phyloP scores from a whole-genome alignment of 176 grass and related monocot genomes.

The Lolium multiflorum region DNA sequence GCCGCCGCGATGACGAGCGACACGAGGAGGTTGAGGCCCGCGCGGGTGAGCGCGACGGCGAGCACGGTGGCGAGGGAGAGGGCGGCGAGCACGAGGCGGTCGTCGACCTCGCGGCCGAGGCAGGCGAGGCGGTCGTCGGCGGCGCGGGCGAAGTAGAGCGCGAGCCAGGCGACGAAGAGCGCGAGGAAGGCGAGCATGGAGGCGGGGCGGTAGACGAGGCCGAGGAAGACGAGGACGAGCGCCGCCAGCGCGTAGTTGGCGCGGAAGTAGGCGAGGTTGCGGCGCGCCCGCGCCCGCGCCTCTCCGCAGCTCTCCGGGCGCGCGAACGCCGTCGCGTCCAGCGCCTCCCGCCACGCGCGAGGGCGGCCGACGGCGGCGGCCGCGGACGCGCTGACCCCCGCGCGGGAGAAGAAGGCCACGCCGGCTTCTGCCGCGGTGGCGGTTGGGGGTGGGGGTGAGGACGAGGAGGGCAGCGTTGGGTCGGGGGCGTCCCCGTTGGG shows the following conservation, averaged over 20 bases:
- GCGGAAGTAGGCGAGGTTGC: slow-evolving; percentile 92
- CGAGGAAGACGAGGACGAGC: slow-evolving; percentile 64
- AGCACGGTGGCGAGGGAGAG: slow-evolving; percentile 70
- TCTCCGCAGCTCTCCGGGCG: slow-evolving; percentile 74
- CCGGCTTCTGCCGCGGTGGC: slow-evolving; percentile 48
- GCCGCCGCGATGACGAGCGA: slow-evolving; percentile 55
- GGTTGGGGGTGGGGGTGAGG: not conserved
- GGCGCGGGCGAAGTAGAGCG: slow-evolving; percentile 75
- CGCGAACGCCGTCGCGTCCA: slow-evolving; percentile 66
- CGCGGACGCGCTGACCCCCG: slow-evolving; percentile 51
- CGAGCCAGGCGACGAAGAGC: slow-evolving; percentile 74
- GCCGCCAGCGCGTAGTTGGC: slow-evolving; percentile 78
- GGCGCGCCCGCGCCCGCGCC: slow-evolving; percentile 62
- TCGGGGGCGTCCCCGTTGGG: not conserved
- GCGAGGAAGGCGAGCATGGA: slow-evolving; percentile 79
- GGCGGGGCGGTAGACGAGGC: slow-evolving; percentile 73
- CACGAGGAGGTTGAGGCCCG: slow-evolving; percentile 86
- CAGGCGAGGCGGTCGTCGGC: slow-evolving; percentile 53
- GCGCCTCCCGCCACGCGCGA: slow-evolving; percentile 77
- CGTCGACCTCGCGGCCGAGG: slow-evolving; percentile 70
- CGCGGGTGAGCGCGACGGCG: slow-evolving; percentile 71
- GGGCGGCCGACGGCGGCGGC: slow-evolving; percentile 60
- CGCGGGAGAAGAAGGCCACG: slow-evolving; percentile 69
- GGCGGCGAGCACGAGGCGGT: slow-evolving; percentile 67
- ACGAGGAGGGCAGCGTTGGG: slow-evolving; percentile 22